Conservation (phyloP, 2,329 filamentous ascomycete genomes). For the Ophiostoma sp. region DNA sequence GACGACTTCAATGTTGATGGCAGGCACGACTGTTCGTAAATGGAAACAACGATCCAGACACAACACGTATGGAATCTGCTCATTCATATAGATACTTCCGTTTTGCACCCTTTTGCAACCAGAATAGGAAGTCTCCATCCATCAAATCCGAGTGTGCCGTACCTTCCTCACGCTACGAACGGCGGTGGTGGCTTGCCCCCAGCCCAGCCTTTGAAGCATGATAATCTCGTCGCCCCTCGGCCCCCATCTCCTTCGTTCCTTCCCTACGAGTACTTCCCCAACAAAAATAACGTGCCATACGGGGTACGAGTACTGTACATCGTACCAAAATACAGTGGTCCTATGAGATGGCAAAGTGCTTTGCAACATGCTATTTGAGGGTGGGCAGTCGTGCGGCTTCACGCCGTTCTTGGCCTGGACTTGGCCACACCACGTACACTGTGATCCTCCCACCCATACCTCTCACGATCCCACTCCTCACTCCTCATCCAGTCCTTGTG, state of each 20-base stretch:
- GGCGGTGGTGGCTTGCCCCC: not conserved
- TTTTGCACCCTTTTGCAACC: not conserved
- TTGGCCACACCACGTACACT: not conserved
- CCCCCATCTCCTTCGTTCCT: not conserved
- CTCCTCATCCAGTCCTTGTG: not conserved
- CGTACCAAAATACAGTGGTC: not conserved
- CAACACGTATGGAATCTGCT: not conserved
- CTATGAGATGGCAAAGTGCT: not conserved
- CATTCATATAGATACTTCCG: not conserved
- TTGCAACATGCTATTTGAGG: constrained; percentile 1
- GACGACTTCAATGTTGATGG: not conserved
- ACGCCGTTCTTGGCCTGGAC: constrained; percentile 1
- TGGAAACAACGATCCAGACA: not conserved
- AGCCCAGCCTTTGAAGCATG: not conserved
- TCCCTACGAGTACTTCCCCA: not conserved
- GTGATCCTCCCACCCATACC: not conserved
- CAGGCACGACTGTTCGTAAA: not conserved
- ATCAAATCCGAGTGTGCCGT: not conserved
- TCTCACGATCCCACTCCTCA: not conserved
- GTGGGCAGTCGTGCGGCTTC: not conserved
- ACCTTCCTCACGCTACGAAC: not conserved
- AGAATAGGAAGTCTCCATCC: not conserved
- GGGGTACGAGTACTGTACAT: not conserved
- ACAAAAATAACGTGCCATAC: not conserved
- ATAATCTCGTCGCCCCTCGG: not conserved